Evolutionary conservation across 495 filamentous ascomycete genomes (phyloP).

Genomic region (Neurospora sp.): DNA sequence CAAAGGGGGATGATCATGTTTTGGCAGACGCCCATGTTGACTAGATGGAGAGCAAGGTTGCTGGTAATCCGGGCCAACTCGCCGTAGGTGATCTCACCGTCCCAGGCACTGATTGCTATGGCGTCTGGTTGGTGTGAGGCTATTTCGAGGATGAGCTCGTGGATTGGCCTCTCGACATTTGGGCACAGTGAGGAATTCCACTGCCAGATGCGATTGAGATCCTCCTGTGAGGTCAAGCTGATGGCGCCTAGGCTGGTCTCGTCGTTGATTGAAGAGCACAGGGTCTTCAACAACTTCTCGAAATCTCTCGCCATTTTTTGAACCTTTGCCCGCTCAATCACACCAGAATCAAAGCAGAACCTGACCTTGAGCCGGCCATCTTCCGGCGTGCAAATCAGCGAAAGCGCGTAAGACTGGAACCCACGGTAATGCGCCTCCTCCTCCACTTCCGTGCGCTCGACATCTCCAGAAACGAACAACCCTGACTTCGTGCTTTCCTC

Average conservation of each 20-base stretch:
- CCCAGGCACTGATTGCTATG: constrained; percentile 39
- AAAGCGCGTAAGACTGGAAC: neutral
- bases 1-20: constrained; percentile 46
- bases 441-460: neutral
- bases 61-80: constrained; percentile 33
- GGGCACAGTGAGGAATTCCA: constrained; percentile 23
- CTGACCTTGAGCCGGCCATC: neutral
- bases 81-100: constrained; percentile 46
- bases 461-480: neutral
- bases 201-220: constrained; percentile 23
- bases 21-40: constrained; percentile 27
- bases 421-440: neutral
- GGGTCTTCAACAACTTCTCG: constrained; percentile 2
- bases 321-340: constrained; percentile 14
- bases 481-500: neutral
- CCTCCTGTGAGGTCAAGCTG: constrained; percentile 13
- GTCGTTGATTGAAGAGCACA: constrained; percentile 3
- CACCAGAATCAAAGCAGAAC: constrained; percentile 17
- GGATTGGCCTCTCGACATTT: constrained; percentile 25
- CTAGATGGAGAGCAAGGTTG: constrained; percentile 33
- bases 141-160: constrained; percentile 29
- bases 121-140: constrained; percentile 26
- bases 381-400: neutral
- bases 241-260: constrained; percentile 11
- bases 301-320: constrained; percentile 19